phyloP scores from a whole-genome alignment of 257 asterid species.

The Avicennia marina region DNA sequence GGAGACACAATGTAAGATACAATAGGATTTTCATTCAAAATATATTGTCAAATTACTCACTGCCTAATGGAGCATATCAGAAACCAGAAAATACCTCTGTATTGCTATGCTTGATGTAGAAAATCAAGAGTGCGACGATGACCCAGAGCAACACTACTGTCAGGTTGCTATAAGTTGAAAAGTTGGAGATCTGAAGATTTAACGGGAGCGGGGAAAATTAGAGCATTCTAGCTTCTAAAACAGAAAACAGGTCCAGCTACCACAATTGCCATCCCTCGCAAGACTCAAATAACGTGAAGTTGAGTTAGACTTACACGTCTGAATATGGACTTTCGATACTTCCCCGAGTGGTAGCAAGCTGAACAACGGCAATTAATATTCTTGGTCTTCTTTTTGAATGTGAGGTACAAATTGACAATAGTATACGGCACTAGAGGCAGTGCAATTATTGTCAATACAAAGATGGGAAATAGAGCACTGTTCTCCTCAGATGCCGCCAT shows the following conservation, averaged over 20 bases:
- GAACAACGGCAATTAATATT: slow-evolving; percentile 80
- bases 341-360: slow-evolving; percentile 85
- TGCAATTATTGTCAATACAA: slow-evolving; percentile 83
- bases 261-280: neutral
- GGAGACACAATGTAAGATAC: neutral
- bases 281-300: neutral
- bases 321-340: slow-evolving; percentile 86
- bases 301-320: slow-evolving; percentile 54
- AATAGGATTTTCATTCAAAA: slow-evolving; percentile 4
- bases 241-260: neutral
- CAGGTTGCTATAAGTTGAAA: slow-evolving; percentile 88
- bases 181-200: slow-evolving; percentile 79
- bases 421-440: slow-evolving; percentile 97
- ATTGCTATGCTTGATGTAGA: slow-evolving; percentile 75
- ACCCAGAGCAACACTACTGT: slow-evolving; percentile 90
- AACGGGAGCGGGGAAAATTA: slow-evolving; percentile 12
- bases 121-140: slow-evolving; percentile 57
- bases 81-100: slow-evolving; percentile 63
- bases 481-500: slow-evolving; percentile 96
- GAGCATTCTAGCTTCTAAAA: slow-evolving; percentile 7
- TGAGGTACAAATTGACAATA: slow-evolving; percentile 58
- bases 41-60: slow-evolving; percentile 2
- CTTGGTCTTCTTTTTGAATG: slow-evolving; percentile 55
- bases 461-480: slow-evolving; percentile 87
- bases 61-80: slow-evolving; percentile 8